Conservation (phyloP, 1,139 yeast genomes). For the Arxiozyma slooffiae region DNA sequence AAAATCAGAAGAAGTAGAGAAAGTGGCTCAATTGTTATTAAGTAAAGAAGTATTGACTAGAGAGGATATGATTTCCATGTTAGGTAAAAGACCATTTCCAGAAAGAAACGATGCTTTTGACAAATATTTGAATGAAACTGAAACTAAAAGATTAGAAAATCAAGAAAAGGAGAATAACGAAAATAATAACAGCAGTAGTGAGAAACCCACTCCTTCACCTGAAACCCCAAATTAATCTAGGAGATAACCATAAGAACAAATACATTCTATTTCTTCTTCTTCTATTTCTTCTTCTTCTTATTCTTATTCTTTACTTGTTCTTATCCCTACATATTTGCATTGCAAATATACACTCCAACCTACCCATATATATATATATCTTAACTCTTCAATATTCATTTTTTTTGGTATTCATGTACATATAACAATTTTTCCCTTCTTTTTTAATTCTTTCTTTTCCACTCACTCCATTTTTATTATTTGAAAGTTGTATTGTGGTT, state of each 20-base stretch:
- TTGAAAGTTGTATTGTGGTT: not conserved
- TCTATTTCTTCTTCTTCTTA: no score
- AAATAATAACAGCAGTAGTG: conserved; percentile 8
- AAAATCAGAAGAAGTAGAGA: conserved; percentile 52
- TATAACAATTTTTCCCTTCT: not conserved
- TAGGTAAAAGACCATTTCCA: conserved; percentile 70
- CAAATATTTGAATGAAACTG: conserved; percentile 48
- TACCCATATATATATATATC: not conserved
- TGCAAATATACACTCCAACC: not conserved
- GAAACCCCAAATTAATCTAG: not conserved
- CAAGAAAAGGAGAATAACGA: conserved; percentile 10
- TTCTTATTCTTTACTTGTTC: not conserved
- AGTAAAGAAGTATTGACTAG: conserved; percentile 66
- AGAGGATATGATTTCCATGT: conserved; percentile 65
- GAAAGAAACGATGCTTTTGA: conserved; percentile 76
- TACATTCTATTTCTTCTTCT: no score
- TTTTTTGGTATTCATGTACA: not conserved
- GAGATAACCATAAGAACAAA: not conserved
- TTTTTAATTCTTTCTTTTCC: no score
- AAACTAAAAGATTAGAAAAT: conserved; percentile 19
- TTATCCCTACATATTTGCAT: not conserved
- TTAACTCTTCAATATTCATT: not conserved
- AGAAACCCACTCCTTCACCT: conserved; percentile 1
- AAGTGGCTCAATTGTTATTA: conserved; percentile 59
- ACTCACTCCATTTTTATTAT: no score